These are phyloP conservation scores for Conringia planisiliqua DNA, from an alignment of 345 rosid species.

Conservation along the genomic window DNA sequence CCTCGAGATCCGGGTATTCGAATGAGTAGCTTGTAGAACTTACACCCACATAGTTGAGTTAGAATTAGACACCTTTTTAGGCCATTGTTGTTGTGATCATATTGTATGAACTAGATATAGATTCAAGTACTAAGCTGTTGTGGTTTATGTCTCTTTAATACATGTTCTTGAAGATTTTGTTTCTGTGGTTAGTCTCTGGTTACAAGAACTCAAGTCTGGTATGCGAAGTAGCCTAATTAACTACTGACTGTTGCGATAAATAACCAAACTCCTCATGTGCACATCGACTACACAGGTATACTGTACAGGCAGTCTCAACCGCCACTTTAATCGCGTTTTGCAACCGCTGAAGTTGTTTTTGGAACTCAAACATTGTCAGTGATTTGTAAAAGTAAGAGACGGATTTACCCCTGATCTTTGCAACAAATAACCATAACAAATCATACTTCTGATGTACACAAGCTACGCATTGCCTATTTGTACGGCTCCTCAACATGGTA, in stretches of 20 bases:
- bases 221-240: not conserved
- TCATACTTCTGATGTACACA: slow-evolving; percentile 6
- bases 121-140: not conserved
- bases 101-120: not conserved
- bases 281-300: not conserved
- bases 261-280: not conserved
- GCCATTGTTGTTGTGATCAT: slow-evolving; percentile 7
- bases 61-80: not conserved
- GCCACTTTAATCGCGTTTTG: not conserved
- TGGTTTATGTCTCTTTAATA: not conserved
- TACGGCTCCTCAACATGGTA: slow-evolving; percentile 12
- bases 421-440: not conserved
- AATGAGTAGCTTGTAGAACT: slow-evolving; percentile 68
- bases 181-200: not conserved
- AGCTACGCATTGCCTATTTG: slow-evolving; percentile 4
- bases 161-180: not conserved
- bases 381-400: not conserved
- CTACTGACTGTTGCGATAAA: not conserved
- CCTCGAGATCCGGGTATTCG: slow-evolving; percentile 61
- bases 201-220: not conserved
- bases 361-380: not conserved
- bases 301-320: not conserved
- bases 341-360: not conserved
- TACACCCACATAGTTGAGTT: not conserved
- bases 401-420: not conserved